A percentile compares a stretch with the other conserved stretches of the same genome.
These are phyloP conservation scores for Waltiozyma solani DNA, from an alignment of 1,139 yeast species.

Conservation along the genomic window DNA sequence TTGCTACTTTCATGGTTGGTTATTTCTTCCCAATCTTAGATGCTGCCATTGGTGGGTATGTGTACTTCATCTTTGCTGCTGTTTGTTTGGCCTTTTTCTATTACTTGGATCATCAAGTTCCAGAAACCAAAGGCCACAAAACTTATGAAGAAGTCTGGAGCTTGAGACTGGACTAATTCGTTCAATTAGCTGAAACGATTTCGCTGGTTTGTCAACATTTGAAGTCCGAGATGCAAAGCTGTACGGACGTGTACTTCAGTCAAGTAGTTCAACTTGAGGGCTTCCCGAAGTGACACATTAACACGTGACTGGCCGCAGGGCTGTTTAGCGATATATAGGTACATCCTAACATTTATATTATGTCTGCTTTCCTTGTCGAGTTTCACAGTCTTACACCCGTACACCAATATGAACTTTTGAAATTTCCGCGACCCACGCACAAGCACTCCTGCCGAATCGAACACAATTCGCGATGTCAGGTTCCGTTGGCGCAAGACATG, in stretches of 20 bases:
- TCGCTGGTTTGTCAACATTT: too few relatives aligned
- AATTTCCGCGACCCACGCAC: neutral
- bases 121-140: slow-evolving; percentile 69
- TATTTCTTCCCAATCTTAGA: slow-evolving; percentile 69
- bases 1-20: slow-evolving; percentile 78
- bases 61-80: slow-evolving; percentile 62
- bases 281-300: too few relatives aligned
- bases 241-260: too few relatives aligned
- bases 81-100: slow-evolving; percentile 39
- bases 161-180: slow-evolving; percentile 13
- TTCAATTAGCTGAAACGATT: neutral
- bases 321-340: too few relatives aligned
- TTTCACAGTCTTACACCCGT: too few relatives aligned
- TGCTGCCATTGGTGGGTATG: slow-evolving; percentile 59
- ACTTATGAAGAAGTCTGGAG: slow-evolving; percentile 57
- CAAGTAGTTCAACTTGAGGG: neutral
- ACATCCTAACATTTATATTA: too few relatives aligned
- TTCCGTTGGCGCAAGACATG: too few relatives aligned
- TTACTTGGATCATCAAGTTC: slow-evolving; percentile 42
- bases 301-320: too few relatives aligned
- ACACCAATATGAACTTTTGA: neutral
- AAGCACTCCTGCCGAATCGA: neutral
- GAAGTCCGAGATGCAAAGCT: too few relatives aligned
- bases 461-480: neutral
- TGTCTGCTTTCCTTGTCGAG: too few relatives aligned